phyloP scores from a whole-genome alignment of 108 stramenopile genomes.

The Cyclotella choctawhatcheeana region DNA sequence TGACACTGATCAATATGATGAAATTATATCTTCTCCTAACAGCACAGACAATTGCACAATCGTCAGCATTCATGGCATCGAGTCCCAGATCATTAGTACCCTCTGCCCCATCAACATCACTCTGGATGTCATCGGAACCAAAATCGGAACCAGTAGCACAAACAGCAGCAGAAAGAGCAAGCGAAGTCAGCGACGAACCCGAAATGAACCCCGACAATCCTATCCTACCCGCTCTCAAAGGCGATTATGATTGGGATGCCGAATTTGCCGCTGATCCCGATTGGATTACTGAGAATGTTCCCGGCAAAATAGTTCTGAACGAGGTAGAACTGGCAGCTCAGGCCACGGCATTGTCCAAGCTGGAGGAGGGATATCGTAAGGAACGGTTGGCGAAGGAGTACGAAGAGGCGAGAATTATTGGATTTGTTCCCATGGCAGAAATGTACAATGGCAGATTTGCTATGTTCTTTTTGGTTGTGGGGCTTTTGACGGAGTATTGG shows the following conservation, averaged over 20 bases:
- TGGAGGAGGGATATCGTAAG: slow-evolving; percentile 83
- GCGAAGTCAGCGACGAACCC: slow-evolving; percentile 51
- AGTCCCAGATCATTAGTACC: not conserved
- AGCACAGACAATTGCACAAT: not conserved
- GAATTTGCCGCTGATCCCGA: slow-evolving; percentile 81
- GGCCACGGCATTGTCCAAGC: slow-evolving; percentile 63
- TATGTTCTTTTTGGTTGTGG: slow-evolving; percentile 94
- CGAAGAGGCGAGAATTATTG: slow-evolving; percentile 69
- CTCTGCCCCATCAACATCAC: not conserved
- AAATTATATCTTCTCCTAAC: slow-evolving; percentile 5
- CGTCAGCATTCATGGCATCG: not conserved
- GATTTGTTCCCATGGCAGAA: slow-evolving; percentile 82
- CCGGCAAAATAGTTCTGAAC: slow-evolving; percentile 84
- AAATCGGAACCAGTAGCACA: too few species aligned
- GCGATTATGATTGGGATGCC: slow-evolving; percentile 90
- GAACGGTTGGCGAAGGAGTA: slow-evolving; percentile 65
- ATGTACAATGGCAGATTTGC: slow-evolving; percentile 87
- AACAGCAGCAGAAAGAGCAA: slow-evolving; percentile 16
- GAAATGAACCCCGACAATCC: slow-evolving; percentile 78
- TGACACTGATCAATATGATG: not conserved
- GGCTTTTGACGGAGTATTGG: slow-evolving; percentile 92
- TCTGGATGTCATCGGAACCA: not conserved
- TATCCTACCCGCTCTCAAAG: slow-evolving; percentile 78
- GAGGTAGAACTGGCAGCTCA: slow-evolving; percentile 85
- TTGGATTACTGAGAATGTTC: slow-evolving; percentile 86